These are phyloP conservation scores for Oxalis stricta DNA, from an alignment of 441 rosid species.

Conservation along the genomic window DNA sequence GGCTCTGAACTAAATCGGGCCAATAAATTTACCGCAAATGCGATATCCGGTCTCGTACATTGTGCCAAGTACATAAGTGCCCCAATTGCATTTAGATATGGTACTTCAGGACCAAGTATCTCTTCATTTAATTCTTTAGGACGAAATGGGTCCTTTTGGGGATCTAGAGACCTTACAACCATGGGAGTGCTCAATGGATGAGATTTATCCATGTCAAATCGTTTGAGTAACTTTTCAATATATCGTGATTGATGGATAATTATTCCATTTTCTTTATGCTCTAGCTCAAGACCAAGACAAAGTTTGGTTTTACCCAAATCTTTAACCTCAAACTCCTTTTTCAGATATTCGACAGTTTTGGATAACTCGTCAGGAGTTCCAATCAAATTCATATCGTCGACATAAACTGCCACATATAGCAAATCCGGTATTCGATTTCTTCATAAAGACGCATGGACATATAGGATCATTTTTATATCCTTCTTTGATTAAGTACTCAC, in stretches of 20 bases:
- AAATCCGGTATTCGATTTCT: background rate
- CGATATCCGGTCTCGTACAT: background rate
- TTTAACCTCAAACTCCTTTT: conserved; percentile 7
- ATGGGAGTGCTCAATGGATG: background rate
- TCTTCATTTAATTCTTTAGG: background rate
- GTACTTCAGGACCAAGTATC: background rate
- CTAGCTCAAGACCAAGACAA: background rate
- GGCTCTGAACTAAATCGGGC: background rate
- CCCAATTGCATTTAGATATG: background rate
- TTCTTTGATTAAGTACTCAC: background rate
- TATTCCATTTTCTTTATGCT: background rate
- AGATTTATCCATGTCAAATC: background rate
- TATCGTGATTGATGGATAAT: conserved; percentile 1
- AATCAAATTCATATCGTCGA: conserved; percentile 1
- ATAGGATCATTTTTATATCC: conserved; percentile 1
- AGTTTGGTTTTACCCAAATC: conserved; percentile 1
- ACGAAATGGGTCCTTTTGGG: background rate
- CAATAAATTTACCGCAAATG: background rate
- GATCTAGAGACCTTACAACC: conserved; percentile 2
- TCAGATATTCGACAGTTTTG: background rate
- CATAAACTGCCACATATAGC: conserved; percentile 1
- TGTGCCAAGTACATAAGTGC: background rate
- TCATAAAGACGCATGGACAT: conserved; percentile 3
- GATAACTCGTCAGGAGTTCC: background rate
- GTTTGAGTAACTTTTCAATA: conserved; percentile 3